Base-by-base conservation (phyloP, 179 eudicot species). In the Beta lomatogona region DNA sequence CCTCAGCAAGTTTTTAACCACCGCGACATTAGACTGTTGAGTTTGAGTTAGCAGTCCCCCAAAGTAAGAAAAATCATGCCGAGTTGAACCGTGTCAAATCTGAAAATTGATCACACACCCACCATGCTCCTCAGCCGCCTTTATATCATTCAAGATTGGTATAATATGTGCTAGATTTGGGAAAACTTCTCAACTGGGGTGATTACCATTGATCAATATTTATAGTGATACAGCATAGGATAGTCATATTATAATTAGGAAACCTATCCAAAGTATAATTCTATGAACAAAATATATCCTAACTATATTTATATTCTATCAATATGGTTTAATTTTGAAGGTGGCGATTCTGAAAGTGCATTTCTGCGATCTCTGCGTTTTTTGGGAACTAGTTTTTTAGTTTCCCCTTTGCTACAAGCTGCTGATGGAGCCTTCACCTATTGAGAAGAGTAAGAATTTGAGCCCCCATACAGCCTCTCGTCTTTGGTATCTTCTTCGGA, bases 101-200 rank as follows among this genome's bases (percentile, higher is more conserved):
- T 92, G 88, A 73, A 92, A 92, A 86, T 90, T 91, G 61, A 91
- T 79, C 74, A 86, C 82, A 73, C 84, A 86, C 70, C 76, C 69
- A 64, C 91, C 89, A 21, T 73, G 82, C 82, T 84, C 77, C 87
- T 92, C 95, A 79, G 94, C 94, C 61, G 89, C 88, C 76, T 84
- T 75, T 44, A 92, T 79, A 66, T 87, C 81, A 65, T 64, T 78
- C 75, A 83, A 77, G 60, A 88, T 78, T 10, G 87, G 73, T 19
- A 60, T 48, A 85, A 60, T 53, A n/a, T n/a, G n/a, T n/a, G n/a
- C n/a, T n/a, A n/a, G n/a, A n/a, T n/a, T n/a, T n/a, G n/a, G n/a
- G n/a, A n/a, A n/a, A n/a, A n/a, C n/a, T n/a, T n/a, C n/a, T n/a
- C n/a, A n/a, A n/a, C n/a, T n/a, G n/a, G n/a, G n/a, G n/a, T n/a